A percentile compares a stretch with the other conserved stretches of the same genome.
These are phyloP conservation scores for Erysimum cheiri DNA, from an alignment of 441 rosid species.

Conservation along the genomic window DNA sequence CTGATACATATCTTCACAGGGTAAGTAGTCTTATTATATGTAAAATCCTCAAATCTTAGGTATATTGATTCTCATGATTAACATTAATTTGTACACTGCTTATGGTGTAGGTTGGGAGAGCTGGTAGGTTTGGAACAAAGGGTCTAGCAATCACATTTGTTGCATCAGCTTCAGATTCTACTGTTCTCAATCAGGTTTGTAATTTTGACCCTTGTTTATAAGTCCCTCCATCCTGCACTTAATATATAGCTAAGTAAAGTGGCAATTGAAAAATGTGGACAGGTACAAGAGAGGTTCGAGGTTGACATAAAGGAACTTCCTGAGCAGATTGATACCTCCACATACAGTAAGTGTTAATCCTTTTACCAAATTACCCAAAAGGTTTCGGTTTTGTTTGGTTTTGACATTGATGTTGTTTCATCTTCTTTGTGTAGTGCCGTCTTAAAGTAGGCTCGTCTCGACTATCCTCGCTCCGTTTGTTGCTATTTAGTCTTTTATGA, in stretches of 20 bases:
- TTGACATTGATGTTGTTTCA: neutral
- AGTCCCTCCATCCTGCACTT: too few species aligned
- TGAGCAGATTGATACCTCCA: conserved; percentile 95
- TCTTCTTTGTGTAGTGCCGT: conserved; percentile 31
- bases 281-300: conserved; percentile 98
- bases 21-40: conserved; percentile 44
- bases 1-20: conserved; percentile 99
- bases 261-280: conserved; percentile 26
- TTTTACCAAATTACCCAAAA: neutral
- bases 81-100: too few species aligned
- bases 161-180: conserved; percentile 89
- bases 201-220: neutral
- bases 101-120: conserved; percentile 85
- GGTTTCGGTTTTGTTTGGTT: neutral
- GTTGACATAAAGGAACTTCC: conserved; percentile 99
- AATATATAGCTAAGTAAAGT: neutral
- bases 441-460: neutral
- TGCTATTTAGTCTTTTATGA: too few species aligned
- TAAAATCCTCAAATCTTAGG: neutral
- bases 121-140: conserved; percentile 98
- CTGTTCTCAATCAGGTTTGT: conserved; percentile 85
- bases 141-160: conserved; percentile 98
- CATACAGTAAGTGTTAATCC: conserved; percentile 72
- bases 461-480: too few species aligned
- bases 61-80: too few species aligned